phyloP scores from a whole-genome alignment of 2,329 filamentous ascomycete genomes.

The Neoascochyta sp. region DNA sequence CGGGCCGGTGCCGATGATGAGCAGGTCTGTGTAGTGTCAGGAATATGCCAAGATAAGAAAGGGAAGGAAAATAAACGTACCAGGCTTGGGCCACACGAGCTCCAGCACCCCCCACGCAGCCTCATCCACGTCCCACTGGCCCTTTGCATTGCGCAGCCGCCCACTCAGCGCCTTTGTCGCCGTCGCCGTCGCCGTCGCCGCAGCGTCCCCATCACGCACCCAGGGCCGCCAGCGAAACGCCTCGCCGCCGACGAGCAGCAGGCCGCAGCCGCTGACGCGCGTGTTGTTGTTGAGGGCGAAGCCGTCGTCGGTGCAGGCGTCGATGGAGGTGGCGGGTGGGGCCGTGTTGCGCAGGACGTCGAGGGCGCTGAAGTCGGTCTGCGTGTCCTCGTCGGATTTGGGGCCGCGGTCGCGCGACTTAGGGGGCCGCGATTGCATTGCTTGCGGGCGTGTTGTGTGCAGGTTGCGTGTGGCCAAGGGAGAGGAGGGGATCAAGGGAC shows the following conservation, averaged over 20 bases:
- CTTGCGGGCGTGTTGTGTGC: conserved; percentile 15
- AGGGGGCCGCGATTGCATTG: conserved; percentile 35
- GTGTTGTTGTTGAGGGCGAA: conserved; percentile 83
- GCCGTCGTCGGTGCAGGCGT: conserved; percentile 75
- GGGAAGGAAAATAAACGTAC: conserved; percentile 49
- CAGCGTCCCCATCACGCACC: conserved; percentile 45
- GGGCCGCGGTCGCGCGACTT: conserved; percentile 58
- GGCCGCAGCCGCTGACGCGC: conserved; percentile 64
- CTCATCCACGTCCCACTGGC: conserved; percentile 72
- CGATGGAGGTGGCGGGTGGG: conserved; percentile 75
- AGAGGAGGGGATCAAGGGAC: conserved; percentile 1
- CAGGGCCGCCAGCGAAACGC: conserved; percentile 88
- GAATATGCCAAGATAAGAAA: too few relatives aligned
- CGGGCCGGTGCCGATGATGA: conserved; percentile 83
- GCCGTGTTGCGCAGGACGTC: conserved; percentile 76
- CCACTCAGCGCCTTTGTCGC: conserved; percentile 36
- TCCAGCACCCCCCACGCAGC: conserved; percentile 72
- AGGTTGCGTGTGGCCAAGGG: conserved; percentile 13
- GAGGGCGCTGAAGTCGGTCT: conserved; percentile 69
- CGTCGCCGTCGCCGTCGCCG: conserved; percentile 31
- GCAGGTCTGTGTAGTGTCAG: conserved; percentile 76
- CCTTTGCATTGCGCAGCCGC: conserved; percentile 66
- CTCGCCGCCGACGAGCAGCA: conserved; percentile 79
- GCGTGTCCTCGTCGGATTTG: conserved; percentile 57
- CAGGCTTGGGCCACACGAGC: conserved; percentile 82